Conservation (phyloP, 768 basidiomycete species). For the Imleria badia region DNA sequence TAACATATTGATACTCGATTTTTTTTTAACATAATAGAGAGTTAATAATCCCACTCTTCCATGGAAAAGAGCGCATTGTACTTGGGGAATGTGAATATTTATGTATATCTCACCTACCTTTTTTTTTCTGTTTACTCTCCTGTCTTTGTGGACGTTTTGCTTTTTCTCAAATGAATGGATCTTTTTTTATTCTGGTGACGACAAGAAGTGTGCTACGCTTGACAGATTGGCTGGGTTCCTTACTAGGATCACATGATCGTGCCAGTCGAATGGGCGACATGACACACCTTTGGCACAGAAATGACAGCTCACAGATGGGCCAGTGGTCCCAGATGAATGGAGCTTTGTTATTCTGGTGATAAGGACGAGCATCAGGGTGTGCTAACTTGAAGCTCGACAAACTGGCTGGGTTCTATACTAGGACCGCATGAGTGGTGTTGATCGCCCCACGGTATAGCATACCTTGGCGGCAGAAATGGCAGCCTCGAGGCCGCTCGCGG, state of each 20-base stretch:
- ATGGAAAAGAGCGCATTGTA: background rate
- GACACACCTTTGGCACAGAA: too few relatives aligned
- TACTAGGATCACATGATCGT: too few relatives aligned
- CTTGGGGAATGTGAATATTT: constrained; percentile 26
- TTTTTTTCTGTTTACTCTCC: background rate
- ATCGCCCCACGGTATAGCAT: too few relatives aligned
- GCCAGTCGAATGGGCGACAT: too few relatives aligned
- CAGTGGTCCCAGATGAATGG: too few relatives aligned
- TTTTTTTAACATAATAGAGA: constrained; percentile 18
- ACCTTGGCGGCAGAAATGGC: too few relatives aligned
- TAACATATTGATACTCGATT: constrained; percentile 21
- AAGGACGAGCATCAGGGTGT: too few relatives aligned
- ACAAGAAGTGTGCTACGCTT: background rate
- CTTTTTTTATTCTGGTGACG: background rate
- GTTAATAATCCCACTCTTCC: background rate
- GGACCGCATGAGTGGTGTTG: too few relatives aligned
- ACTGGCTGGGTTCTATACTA: too few relatives aligned
- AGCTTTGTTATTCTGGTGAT: too few relatives aligned
- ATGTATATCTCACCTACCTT: constrained; percentile 30
- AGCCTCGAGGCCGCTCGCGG: constrained; percentile 31
- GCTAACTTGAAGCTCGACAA: too few relatives aligned
- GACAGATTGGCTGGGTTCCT: constrained; percentile 4
- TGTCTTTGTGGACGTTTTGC: background rate
- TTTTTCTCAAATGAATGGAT: constrained; percentile 12
- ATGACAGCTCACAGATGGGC: too few relatives aligned